Conservation (phyloP, 2,329 filamentous ascomycete genomes). For the Aspergillus sp. region DNA sequence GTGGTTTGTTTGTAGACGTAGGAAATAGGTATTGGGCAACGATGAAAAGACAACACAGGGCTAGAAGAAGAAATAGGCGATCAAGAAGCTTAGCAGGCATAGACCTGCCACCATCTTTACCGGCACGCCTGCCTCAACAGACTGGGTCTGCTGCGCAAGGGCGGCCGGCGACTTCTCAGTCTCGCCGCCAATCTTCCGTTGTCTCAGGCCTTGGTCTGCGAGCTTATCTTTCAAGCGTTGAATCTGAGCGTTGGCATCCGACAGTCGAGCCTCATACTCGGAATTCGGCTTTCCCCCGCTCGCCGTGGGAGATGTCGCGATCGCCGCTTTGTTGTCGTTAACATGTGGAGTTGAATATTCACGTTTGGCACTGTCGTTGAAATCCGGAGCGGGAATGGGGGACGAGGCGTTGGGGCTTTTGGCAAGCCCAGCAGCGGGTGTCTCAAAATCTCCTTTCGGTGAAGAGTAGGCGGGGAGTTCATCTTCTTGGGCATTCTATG, state of each 20-base stretch:
- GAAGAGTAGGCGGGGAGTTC: slow-evolving; percentile 58
- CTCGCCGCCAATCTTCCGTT: slow-evolving; percentile 68
- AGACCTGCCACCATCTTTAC: slow-evolving; percentile 80
- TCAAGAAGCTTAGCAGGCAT: slow-evolving; percentile 85
- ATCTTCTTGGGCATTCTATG: slow-evolving; percentile 37
- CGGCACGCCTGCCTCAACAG: slow-evolving; percentile 70
- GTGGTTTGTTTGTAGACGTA: slow-evolving; percentile 18
- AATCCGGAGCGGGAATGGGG: slow-evolving; percentile 36
- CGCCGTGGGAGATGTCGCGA: slow-evolving; percentile 50
- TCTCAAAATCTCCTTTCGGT: slow-evolving; percentile 51
- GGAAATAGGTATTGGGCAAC: slow-evolving; percentile 25
- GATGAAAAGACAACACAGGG: slow-evolving; percentile 18
- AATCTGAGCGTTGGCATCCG: slow-evolving; percentile 73
- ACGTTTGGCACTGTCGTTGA: slow-evolving; percentile 35
- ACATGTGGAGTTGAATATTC: slow-evolving; percentile 42
- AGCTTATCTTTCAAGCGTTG: slow-evolving; percentile 63
- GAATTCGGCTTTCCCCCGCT: slow-evolving; percentile 53
- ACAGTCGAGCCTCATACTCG: slow-evolving; percentile 71
- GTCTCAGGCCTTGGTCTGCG: slow-evolving; percentile 69
- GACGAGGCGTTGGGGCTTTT: slow-evolving; percentile 34
- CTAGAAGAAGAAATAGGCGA: slow-evolving; percentile 97
- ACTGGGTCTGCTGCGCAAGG: slow-evolving; percentile 55
- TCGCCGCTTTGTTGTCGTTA: slow-evolving; percentile 32
- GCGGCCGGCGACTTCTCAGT: slow-evolving; percentile 51
- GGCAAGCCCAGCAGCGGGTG: slow-evolving; percentile 46